phyloP scores from a whole-genome alignment of 345 rosid genomes.

The sweet orange (Citrus sinensis) region DVS_A1.0 CM039168.1:7236501-7237000 shows the following conservation, averaged over 20 bases:
- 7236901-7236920: constrained; percentile 93
- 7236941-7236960: constrained; percentile 91
- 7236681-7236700: constrained; percentile 12
- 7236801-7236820: constrained; percentile 33
- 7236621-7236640: not conserved
- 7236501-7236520: too few relatives aligned
- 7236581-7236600: constrained; percentile 54
- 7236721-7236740: constrained; percentile 29
- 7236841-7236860: constrained; percentile 16
- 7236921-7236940: constrained; percentile 97
- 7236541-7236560: constrained; percentile 4
- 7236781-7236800: constrained; percentile 61
- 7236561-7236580: constrained; percentile 25
- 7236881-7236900: constrained; percentile 73
- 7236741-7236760: constrained; percentile 37
- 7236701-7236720: constrained; percentile 45
- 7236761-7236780: constrained; percentile 56
- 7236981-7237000: constrained; percentile 37
- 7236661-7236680: constrained; percentile 8
- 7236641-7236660: too few relatives aligned
- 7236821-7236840: constrained; percentile 18
- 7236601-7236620: constrained; percentile 48
- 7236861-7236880: constrained; percentile 15
- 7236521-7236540: too few relatives aligned
- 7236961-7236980: constrained; percentile 80